A percentile compares a stretch with the other conserved stretches of the same genome.
Conservation (phyloP, 106 monocot species). For the Allium fistulosum region DNA sequence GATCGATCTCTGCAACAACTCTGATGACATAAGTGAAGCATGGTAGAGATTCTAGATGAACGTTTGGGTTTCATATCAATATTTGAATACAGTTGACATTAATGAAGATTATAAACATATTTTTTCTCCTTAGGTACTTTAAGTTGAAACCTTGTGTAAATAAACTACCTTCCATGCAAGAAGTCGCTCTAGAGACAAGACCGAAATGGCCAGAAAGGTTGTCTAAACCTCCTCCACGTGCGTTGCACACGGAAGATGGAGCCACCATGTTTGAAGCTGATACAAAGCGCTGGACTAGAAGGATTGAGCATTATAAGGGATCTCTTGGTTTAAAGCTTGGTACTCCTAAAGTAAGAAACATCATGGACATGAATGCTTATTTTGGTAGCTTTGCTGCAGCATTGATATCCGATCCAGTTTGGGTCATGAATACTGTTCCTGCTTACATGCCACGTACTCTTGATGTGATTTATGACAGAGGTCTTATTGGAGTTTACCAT, state of each 20-base stretch:
- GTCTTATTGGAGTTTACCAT: conserved; percentile 91
- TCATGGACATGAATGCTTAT: conserved; percentile 97
- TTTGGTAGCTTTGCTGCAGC: conserved; percentile 93
- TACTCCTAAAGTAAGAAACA: conserved; percentile 46
- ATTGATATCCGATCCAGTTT: conserved; percentile 59
- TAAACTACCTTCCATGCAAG: conserved; percentile 21
- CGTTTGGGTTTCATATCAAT: not conserved
- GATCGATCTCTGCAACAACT: conserved; percentile 41
- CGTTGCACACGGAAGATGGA: conserved; percentile 50
- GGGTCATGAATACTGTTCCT: conserved; percentile 97
- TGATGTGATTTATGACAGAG: conserved; percentile 78
- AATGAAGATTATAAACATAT: not conserved
- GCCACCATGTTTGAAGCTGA: conserved; percentile 67
- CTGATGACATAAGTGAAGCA: conserved; percentile 73
- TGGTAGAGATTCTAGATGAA: conserved; percentile 38
- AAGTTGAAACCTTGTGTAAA: conserved; percentile 73
- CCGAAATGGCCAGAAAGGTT: conserved; percentile 80
- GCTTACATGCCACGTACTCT: conserved; percentile 70
- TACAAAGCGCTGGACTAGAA: conserved; percentile 43
- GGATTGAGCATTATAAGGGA: conserved; percentile 70
- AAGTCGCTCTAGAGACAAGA: conserved; percentile 46
- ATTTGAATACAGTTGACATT: not conserved
- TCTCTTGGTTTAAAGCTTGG: conserved; percentile 73
- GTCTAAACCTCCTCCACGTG: conserved; percentile 42
- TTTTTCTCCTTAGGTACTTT: conserved; percentile 50